A percentile compares a stretch with the other conserved stretches of the same genome.
phyloP scores from a whole-genome alignment of 257 asterid genomes.

The Asclepias syriaca region DNA sequence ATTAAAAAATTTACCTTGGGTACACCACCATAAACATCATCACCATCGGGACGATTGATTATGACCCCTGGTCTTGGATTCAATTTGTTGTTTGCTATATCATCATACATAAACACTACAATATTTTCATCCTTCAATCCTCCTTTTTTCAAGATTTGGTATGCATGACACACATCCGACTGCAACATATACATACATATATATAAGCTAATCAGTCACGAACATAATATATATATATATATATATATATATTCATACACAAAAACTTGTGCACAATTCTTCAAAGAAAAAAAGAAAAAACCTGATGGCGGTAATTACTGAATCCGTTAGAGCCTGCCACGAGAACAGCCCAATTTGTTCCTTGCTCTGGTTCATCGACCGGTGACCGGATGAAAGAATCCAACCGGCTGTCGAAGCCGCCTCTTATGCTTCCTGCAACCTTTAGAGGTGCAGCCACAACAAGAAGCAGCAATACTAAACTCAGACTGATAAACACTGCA shows the following conservation, averaged over 20 bases:
- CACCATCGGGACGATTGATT: slow-evolving; percentile 73
- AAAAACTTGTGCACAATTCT: too few species aligned
- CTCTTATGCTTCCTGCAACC: slow-evolving; percentile 17
- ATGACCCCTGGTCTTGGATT: slow-evolving; percentile 79
- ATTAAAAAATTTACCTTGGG: slow-evolving; percentile 51
- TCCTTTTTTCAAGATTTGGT: slow-evolving; percentile 79
- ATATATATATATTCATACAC: not conserved
- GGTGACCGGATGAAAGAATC: slow-evolving; percentile 73
- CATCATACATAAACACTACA: slow-evolving; percentile 90
- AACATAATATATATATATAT: not conserved
- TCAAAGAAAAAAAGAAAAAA: not conserved
- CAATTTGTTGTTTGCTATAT: slow-evolving; percentile 52
- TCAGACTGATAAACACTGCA: slow-evolving; percentile 8
- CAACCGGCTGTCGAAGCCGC: slow-evolving; percentile 30
- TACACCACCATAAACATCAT: slow-evolving; percentile 76
- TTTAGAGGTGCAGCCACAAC: slow-evolving; percentile 20
- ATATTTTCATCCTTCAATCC: slow-evolving; percentile 84
- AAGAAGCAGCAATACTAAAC: slow-evolving; percentile 32
- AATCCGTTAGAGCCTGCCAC: slow-evolving; percentile 89
- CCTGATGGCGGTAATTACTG: slow-evolving; percentile 93
- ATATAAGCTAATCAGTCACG: not conserved
- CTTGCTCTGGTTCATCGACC: slow-evolving; percentile 30
- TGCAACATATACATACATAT: slow-evolving; percentile 16
- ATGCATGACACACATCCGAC: slow-evolving; percentile 96
- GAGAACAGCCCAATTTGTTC: slow-evolving; percentile 85